These are phyloP conservation scores for Mycena rebaudengoi DNA, from an alignment of 768 basidiomycete genomes.

Conservation along the genomic window DNA sequence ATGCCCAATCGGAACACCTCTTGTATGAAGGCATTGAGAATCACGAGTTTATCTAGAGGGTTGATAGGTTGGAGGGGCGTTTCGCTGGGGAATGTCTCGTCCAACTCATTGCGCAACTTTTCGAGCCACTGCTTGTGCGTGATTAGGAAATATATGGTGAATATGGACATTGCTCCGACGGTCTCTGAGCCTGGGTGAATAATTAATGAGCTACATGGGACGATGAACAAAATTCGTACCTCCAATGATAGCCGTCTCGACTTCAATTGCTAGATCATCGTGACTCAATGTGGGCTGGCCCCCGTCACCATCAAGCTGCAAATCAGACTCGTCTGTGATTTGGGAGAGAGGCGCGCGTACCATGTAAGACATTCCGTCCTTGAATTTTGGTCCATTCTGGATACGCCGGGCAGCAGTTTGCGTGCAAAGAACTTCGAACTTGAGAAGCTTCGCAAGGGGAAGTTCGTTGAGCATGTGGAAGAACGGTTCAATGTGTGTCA, in stretches of 20 bases:
- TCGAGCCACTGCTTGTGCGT: slow-evolving; percentile 51
- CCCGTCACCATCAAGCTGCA: background rate
- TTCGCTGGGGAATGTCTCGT: background rate
- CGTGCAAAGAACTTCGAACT: background rate
- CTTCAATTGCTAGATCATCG: slow-evolving; percentile 6
- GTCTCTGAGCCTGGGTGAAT: slow-evolving; percentile 1
- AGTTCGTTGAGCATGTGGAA: background rate
- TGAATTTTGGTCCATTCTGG: slow-evolving; percentile 1
- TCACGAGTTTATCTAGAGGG: background rate
- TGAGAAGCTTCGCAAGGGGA: background rate
- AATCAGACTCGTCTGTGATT: too few relatives aligned
- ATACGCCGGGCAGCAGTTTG: background rate
- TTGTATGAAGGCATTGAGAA: background rate
- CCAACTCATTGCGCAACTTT: slow-evolving; percentile 80
- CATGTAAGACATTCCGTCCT: slow-evolving; percentile 15
- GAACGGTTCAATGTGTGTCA: slow-evolving; percentile 12
- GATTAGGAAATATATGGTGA: background rate
- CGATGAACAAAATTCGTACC: background rate
- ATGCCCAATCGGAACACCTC: slow-evolving; percentile 1
- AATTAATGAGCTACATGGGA: background rate
- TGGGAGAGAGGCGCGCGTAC: too few relatives aligned
- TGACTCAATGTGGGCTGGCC: background rate
- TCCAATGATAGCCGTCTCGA: slow-evolving; percentile 2
- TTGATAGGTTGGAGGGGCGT: background rate
- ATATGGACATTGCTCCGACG: background rate